Evolutionary conservation across 2,329 filamentous ascomycete genomes (phyloP).

Genomic region (Penicillium sp.): DNA sequence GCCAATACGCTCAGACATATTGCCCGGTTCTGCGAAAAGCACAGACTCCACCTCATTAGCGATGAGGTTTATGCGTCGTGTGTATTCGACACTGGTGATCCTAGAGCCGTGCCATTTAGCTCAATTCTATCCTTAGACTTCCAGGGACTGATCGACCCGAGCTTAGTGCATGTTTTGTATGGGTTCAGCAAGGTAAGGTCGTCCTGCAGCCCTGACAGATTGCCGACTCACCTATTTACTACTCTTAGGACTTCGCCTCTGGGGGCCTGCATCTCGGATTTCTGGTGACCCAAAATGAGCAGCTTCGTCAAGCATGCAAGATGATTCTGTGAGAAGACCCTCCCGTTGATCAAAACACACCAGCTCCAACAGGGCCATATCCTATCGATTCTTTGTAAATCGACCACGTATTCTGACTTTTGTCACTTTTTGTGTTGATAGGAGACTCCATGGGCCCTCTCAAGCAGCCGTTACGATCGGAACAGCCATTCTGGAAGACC

Average conservation of each 20-base stretch:
- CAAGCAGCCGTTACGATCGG: slow-evolving; percentile 31
- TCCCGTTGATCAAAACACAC: too few relatives aligned
- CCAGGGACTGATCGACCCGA: slow-evolving; percentile 46
- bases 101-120: slow-evolving; percentile 40
- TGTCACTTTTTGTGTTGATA: slow-evolving; percentile 4
- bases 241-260: slow-evolving; percentile 30
- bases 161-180: slow-evolving; percentile 51
- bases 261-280: slow-evolving; percentile 32
- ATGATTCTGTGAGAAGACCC: slow-evolving; percentile 28
- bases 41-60: slow-evolving; percentile 53
- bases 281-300: slow-evolving; percentile 25
- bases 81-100: slow-evolving; percentile 44
- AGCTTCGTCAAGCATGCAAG: slow-evolving; percentile 28
- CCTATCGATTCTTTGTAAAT: too few relatives aligned
- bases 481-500: slow-evolving; percentile 31
- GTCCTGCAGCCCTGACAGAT: neutral
- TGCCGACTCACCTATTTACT: neutral
- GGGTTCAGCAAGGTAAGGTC: slow-evolving; percentile 38
- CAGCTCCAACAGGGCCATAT: too few relatives aligned
- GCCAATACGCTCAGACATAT: slow-evolving; percentile 42
- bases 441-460: slow-evolving; percentile 29
- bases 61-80: slow-evolving; percentile 59
- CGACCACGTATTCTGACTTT: neutral
- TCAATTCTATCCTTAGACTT: slow-evolving; percentile 48
- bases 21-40: slow-evolving; percentile 50